phyloP scores from a whole-genome alignment of 306 rosid genomes.

The Abrus pulchellus region DNA sequence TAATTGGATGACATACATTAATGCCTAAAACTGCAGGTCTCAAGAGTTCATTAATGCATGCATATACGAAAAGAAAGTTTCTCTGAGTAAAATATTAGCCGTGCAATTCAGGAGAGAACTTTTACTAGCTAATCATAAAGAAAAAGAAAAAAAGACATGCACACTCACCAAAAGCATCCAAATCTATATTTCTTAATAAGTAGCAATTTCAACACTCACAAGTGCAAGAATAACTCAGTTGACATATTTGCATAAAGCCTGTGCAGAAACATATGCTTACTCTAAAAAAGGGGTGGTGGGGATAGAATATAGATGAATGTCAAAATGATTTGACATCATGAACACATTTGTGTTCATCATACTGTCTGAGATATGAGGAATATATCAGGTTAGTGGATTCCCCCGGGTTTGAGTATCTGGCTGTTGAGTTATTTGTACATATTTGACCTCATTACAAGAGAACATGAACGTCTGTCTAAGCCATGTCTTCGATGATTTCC shows the following conservation, averaged over 20 bases:
- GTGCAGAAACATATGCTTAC: constrained; percentile 23
- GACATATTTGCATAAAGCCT: constrained; percentile 33
- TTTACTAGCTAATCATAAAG: background rate
- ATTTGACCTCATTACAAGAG: constrained; percentile 22
- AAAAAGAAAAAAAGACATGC: background rate
- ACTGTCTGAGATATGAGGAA: constrained; percentile 19
- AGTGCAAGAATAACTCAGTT: constrained; percentile 10
- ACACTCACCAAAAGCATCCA: constrained; percentile 22
- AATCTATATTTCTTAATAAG: constrained; percentile 11
- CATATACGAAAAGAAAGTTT: background rate
- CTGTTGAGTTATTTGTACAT: constrained; percentile 36
- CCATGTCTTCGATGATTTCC: constrained; percentile 40
- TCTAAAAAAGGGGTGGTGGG: background rate
- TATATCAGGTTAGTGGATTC: constrained; percentile 41
- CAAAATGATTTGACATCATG: constrained; percentile 36
- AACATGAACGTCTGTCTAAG: constrained; percentile 19
- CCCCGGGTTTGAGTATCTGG: constrained; percentile 7
- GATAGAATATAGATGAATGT: constrained; percentile 17
- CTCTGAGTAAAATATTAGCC: background rate
- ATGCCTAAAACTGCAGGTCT: background rate
- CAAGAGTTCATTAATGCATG: too few species aligned
- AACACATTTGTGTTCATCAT: constrained; percentile 40
- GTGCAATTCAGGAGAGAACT: background rate
- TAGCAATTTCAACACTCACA: constrained; percentile 25
- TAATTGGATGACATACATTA: background rate